Conservation (phyloP, 805 yeast species). For the Lipomyces sp. region DNA sequence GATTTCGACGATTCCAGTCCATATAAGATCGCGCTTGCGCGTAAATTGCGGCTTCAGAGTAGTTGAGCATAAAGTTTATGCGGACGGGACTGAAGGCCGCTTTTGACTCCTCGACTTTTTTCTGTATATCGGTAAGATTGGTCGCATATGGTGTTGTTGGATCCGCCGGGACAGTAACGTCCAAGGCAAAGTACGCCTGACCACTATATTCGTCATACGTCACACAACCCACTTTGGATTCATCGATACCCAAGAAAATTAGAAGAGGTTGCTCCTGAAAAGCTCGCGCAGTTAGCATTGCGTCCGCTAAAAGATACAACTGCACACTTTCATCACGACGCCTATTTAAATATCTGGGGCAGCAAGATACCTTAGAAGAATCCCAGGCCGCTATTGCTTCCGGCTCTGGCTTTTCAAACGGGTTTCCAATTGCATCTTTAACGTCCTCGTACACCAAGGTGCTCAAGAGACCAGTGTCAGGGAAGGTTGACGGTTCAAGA, state of each 20-base stretch:
- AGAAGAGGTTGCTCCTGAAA: constrained; percentile 34
- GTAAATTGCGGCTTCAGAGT: constrained; percentile 65
- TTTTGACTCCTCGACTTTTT: constrained; percentile 27
- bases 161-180: constrained; percentile 38
- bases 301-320: too few relatives aligned
- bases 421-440: constrained; percentile 46
- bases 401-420: constrained; percentile 41
- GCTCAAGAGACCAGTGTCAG: constrained; percentile 38
- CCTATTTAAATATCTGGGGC: constrained; percentile 22
- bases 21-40: constrained; percentile 83
- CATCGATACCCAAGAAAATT: constrained; percentile 59
- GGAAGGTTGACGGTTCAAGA: constrained; percentile 37
- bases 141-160: constrained; percentile 7
- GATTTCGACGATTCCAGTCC: constrained; percentile 66
- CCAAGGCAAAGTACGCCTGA: constrained; percentile 50
- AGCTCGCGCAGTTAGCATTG: too few relatives aligned
- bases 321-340: too few relatives aligned
- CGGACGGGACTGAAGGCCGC: constrained; percentile 23
- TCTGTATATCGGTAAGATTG: constrained; percentile 12
- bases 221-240: constrained; percentile 35
- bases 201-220: constrained; percentile 43
- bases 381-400: constrained; percentile 46
- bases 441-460: constrained; percentile 47
- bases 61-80: constrained; percentile 22
- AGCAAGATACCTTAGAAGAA: constrained; percentile 43